Conservation (phyloP, 441 rosid species). For the Adansonia grandidieri region DNA sequence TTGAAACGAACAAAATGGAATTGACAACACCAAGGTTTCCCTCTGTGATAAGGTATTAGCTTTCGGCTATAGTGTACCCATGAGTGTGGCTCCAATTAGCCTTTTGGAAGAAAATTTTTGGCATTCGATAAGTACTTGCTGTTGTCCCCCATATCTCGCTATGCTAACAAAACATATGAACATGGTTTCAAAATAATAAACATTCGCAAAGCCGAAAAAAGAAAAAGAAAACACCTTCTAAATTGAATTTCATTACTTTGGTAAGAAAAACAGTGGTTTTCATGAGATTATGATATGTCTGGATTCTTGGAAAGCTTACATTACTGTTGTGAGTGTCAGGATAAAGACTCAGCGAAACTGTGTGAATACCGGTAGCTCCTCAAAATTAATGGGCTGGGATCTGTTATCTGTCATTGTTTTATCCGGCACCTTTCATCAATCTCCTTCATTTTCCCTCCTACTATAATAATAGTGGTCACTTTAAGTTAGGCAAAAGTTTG, state of each 20-base stretch:
- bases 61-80: not conserved
- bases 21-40: constrained; percentile 22
- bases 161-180: not conserved
- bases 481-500: not conserved
- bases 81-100: not conserved
- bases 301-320: constrained; percentile 33
- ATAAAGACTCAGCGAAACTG: constrained; percentile 40
- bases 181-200: not conserved
- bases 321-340: constrained; percentile 37
- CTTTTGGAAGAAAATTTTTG: not conserved
- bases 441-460: constrained; percentile 16
- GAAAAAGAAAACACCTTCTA: not conserved
- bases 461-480: not conserved
- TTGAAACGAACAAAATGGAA: constrained; percentile 6
- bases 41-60: not conserved
- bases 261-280: not conserved
- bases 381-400: constrained; percentile 27
- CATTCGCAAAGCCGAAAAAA: not conserved
- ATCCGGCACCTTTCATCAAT: not conserved
- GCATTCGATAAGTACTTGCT: not conserved
- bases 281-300: constrained; percentile 25
- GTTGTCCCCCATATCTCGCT: not conserved
- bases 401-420: not conserved
- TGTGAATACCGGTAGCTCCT: constrained; percentile 27
- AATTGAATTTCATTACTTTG: not conserved